phyloP scores from a whole-genome alignment of 768 basidiomycete genomes.

The Hypholoma sublateritium region DNA sequence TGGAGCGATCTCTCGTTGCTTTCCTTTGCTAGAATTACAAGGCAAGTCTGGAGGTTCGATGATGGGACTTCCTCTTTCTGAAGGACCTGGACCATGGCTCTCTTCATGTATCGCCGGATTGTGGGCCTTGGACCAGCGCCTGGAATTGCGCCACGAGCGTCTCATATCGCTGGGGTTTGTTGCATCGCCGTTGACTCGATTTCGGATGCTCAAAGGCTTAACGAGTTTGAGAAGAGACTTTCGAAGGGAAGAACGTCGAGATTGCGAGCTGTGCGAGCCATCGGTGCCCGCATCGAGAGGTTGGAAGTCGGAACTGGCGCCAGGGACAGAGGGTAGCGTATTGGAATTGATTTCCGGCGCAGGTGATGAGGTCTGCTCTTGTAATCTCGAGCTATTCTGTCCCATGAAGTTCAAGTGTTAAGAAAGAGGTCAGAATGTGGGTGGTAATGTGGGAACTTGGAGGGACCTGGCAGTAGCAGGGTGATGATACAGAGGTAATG shows the following conservation, averaged over 20 bases:
- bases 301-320: conserved; percentile 16
- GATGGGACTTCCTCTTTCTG: neutral
- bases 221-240: conserved; percentile 24
- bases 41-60: neutral
- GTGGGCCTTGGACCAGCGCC: conserved; percentile 33
- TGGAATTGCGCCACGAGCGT: conserved; percentile 25
- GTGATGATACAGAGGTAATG: conserved; percentile 12
- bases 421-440: conserved; percentile 7
- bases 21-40: conserved; percentile 19
- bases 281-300: conserved; percentile 5
- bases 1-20: conserved; percentile 14
- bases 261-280: conserved; percentile 15
- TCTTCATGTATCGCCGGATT: conserved; percentile 8
- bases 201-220: conserved; percentile 21
- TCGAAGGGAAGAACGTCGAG: conserved; percentile 23
- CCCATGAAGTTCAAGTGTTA: conserved; percentile 14
- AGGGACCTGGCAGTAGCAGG: conserved; percentile 1
- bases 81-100: conserved; percentile 12
- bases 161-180: conserved; percentile 13
- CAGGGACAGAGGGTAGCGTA: conserved; percentile 10
- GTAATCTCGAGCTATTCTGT: conserved; percentile 18
- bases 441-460: conserved; percentile 4
- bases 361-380: conserved; percentile 1
- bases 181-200: conserved; percentile 12
- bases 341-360: conserved; percentile 1